Conservation (phyloP, 73 alveolate genomes). For the Uronychia binucleata region DNA sequence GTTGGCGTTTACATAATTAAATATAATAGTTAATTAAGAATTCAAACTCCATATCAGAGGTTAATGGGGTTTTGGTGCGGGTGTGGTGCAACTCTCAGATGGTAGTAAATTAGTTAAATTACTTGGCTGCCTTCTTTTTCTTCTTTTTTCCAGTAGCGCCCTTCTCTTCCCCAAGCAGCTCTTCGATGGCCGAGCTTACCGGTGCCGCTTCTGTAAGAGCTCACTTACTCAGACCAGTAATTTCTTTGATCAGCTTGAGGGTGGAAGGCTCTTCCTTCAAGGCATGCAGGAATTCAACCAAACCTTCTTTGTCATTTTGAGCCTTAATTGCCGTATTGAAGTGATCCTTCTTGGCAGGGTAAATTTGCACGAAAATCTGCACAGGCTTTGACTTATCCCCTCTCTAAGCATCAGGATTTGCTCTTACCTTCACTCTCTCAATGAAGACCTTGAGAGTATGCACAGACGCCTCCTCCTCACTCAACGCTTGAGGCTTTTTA, state of each 20-base stretch:
- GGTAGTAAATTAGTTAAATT: too few relatives aligned
- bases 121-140: too few relatives aligned
- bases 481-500: neutral
- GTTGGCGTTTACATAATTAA: too few relatives aligned
- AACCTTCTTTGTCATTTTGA: neutral
- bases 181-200: too few relatives aligned
- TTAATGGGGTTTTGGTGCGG: too few relatives aligned
- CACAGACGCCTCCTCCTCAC: neutral
- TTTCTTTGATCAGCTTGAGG: neutral
- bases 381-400: neutral
- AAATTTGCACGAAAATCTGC: neutral
- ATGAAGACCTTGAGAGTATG: neutral
- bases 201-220: too few relatives aligned
- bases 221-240: neutral
- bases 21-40: too few relatives aligned
- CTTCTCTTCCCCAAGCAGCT: too few relatives aligned
- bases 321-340: neutral
- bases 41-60: too few relatives aligned
- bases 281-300: neutral
- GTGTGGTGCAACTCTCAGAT: too few relatives aligned
- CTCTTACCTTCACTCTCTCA: neutral
- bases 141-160: too few relatives aligned
- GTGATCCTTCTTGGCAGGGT: neutral
- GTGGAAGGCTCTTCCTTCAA: neutral
- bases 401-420: too few relatives aligned